Percentiles rank a stretch among this genome's conserved stretches.
These are phyloP conservation scores for Trichoderma sp. DNA, from an alignment of 2,329 filamentous ascomycete species.

Conservation along the genomic window DNA sequence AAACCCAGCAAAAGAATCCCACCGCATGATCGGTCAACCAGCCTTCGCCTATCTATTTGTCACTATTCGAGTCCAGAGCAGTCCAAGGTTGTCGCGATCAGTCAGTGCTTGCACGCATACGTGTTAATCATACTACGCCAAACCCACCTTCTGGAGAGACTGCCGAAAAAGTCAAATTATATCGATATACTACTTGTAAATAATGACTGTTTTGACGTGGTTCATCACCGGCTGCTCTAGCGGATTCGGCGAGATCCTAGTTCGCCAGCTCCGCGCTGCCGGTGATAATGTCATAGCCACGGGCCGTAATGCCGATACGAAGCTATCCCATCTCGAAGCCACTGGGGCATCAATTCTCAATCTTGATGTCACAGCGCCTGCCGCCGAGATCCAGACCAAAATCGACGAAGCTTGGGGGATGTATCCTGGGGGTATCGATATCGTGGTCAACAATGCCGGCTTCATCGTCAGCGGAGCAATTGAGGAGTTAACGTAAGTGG, in stretches of 20 bases:
- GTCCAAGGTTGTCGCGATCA: not conserved
- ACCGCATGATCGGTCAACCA: not conserved
- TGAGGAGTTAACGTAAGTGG: slow-evolving; percentile 27
- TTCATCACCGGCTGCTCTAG: slow-evolving; percentile 44
- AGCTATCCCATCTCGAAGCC: slow-evolving; percentile 33
- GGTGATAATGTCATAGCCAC: slow-evolving; percentile 43
- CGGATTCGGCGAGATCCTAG: slow-evolving; percentile 40
- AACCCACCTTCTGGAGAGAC: not conserved
- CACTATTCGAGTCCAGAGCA: not conserved
- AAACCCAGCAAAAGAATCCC: not conserved
- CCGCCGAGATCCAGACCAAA: slow-evolving; percentile 15
- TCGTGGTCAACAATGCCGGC: slow-evolving; percentile 41
- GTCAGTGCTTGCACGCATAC: not conserved
- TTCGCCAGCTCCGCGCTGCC: slow-evolving; percentile 34
- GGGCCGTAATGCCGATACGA: slow-evolving; percentile 35
- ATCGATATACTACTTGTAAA: not conserved
- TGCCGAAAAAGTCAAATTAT: not conserved
- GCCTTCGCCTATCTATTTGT: not conserved
- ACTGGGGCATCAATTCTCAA: slow-evolving; percentile 24
- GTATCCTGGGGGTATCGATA: slow-evolving; percentile 32
- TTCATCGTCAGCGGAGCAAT: slow-evolving; percentile 28
- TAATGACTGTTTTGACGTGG: slow-evolving; percentile 28
- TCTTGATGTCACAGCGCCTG: slow-evolving; percentile 21
- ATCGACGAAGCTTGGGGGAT: slow-evolving; percentile 23
- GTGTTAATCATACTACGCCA: not conserved